A percentile compares a stretch with the other conserved stretches of the same genome.
These are phyloP conservation scores for Yamadazyma laniorum DNA, from an alignment of 805 yeast species.

Conservation along the genomic window DNA sequence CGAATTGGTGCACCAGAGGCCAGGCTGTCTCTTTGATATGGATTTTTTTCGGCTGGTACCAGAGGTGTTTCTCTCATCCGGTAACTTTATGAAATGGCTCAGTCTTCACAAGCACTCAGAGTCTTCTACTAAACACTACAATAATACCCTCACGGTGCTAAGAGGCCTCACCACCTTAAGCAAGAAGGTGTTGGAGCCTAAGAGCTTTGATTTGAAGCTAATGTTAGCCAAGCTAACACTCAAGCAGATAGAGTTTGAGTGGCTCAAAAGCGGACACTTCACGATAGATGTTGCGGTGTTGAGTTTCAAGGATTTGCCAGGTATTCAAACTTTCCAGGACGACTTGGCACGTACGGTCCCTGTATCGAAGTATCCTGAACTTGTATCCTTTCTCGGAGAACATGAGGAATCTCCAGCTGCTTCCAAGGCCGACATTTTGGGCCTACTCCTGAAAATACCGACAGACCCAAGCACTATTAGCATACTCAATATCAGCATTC, in stretches of 20 bases:
- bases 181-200: neutral
- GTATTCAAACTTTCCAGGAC: neutral
- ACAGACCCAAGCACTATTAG: neutral
- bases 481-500: neutral
- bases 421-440: neutral
- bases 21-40: constrained; percentile 7
- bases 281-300: neutral
- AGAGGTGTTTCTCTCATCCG: constrained; percentile 15
- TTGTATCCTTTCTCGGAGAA: neutral
- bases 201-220: neutral
- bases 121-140: constrained; percentile 17
- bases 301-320: neutral
- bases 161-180: constrained; percentile 25
- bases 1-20: neutral
- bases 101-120: constrained; percentile 8
- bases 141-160: constrained; percentile 24
- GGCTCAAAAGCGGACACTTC: neutral
- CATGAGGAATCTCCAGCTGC: neutral
- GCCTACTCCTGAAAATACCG: neutral
- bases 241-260: constrained; percentile 6
- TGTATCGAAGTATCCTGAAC: neutral
- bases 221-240: neutral
- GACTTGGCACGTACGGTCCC: constrained; percentile 1
- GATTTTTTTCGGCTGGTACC: constrained; percentile 16
- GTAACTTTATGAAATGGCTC: constrained; percentile 25